A percentile compares a stretch with the other conserved stretches of the same genome.
These are phyloP conservation scores for Pseudocercospora macadamiae DNA, from an alignment of 2,329 filamentous ascomycete genomes.

Conservation along the genomic window DNA sequence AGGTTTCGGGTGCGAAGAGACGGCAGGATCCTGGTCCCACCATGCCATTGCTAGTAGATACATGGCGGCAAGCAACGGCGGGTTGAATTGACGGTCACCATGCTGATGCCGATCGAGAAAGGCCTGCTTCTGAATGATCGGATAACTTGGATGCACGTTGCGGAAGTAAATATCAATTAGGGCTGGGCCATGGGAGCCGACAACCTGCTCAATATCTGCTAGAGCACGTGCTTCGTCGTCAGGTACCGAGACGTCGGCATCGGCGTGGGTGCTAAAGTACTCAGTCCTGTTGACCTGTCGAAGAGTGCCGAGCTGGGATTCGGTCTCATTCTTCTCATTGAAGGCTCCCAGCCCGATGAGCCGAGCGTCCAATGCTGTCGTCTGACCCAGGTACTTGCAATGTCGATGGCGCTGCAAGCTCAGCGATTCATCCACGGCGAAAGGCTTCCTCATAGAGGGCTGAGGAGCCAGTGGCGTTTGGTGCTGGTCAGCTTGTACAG, in stretches of 20 bases:
- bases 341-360: constrained; percentile 78
- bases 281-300: constrained; percentile 76
- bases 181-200: constrained; percentile 74
- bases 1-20: constrained; percentile 67
- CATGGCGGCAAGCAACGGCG: constrained; percentile 75
- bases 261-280: constrained; percentile 79
- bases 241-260: constrained; percentile 71
- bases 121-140: constrained; percentile 78
- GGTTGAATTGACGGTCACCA: constrained; percentile 73
- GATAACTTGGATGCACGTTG: constrained; percentile 78
- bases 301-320: constrained; percentile 64
- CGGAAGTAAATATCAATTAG: constrained; percentile 81
- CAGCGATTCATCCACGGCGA: constrained; percentile 54
- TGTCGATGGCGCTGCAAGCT: constrained; percentile 78
- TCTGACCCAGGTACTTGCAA: constrained; percentile 81
- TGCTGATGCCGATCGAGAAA: constrained; percentile 78
- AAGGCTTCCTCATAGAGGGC: constrained; percentile 34
- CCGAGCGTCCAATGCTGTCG: constrained; percentile 81
- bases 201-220: constrained; percentile 73
- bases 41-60: constrained; percentile 87
- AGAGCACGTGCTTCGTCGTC: constrained; percentile 70
- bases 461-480: constrained; percentile 12
- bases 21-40: constrained; percentile 74
- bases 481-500: constrained; percentile 14
- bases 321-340: constrained; percentile 79